Evolutionary conservation across 768 basidiomycete genomes (phyloP), one percentile per base, ranked within the genome.

Genomic region (Rossbeevera mucosa): DNA sequence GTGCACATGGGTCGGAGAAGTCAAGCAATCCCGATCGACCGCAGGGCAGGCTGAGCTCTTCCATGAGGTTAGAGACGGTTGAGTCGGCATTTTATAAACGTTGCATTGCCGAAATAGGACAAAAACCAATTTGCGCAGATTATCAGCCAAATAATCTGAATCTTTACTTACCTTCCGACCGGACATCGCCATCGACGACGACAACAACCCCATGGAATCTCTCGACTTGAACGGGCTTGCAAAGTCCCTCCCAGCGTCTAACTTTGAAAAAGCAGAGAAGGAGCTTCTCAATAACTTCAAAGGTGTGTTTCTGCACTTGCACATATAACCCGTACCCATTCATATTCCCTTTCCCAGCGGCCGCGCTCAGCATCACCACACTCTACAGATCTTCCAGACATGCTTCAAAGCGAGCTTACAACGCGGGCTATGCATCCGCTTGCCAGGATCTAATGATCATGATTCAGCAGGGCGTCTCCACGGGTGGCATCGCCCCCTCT

Each of bases 391-490:
- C 88, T 4, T 89, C 89, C 2, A 71, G 85, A 46, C 78, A 83
- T 63, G 82, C 84, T 12, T 86, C 88, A 5, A 90, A 91, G 68
- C 77, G 83, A 24, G 85, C 88, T 0, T 91, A 90, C 71, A 88
- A 87, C 61, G 78, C 85, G 7, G 90, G 89, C 4, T 92, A 92
- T 59, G 83, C 83, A 0, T 71, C 86, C 3, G 89, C 89, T 13
- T 90, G 89, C 59, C 81, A 85, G 62, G 89, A 92, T 71, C 72
- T 91, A 31, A 76, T 91, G 62, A 77, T 77, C 64, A 88, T 91
- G 80, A 82, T 92, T 46, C 88, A 91, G 68, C 85, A 89, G 53
- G 86, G 86, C 42, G 87, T 91, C 53, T 89, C 88, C 22, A 77
- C 76, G 30, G 76, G 74, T 61, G 77, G 75, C 60, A 68, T 80